Base-by-base conservation (phyloP, 768 basidiomycete genomes). In the Russula sp. region DNA sequence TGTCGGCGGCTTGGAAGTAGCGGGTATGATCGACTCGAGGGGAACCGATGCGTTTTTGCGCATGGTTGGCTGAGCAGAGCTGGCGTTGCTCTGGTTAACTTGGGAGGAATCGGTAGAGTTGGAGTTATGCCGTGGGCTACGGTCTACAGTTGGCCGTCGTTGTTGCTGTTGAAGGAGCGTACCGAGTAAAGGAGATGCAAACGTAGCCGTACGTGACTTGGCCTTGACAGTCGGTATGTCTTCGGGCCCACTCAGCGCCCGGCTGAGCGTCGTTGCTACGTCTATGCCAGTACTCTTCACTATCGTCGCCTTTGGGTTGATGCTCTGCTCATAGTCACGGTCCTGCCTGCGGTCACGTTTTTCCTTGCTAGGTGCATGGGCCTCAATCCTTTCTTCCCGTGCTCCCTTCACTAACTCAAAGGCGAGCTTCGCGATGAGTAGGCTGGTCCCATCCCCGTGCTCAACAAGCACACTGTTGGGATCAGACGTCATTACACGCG, bases 401-500 rank as follows among this genome's bases (percentile, higher is more conserved):
- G 89, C 86, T 53, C 81, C 82, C 63, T 76, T 77, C 36, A 93
- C 80, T 14, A 93, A 80, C 43, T 83, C 80, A 59, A 87, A 75
- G 0, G 91, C 90, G 3, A 90, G 77, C 32, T 73, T 72, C 1
- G 81, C 79, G 41, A 93, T 77, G n/a, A 88, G 74, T 0, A 78
- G 75, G 8, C 81, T 77, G 0, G 85, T 84, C 10, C 87, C 88
- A 4, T 71, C 75, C 0, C 87, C 89, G 60, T 84, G 80, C 70
- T 92, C 87, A 0, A 81, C 79, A 10, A 93, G 79, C 59, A 93
- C 82, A 65, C 88, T 90, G 13, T 80, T 76, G 0, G 90, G 81
- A 66, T 89, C 89, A 2, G 83, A 78, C 0, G 88, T 88, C 90
- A 93, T 92, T n/a, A 93, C 86, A 3, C 91, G 83, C 1, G 87